phyloP scores from a whole-genome alignment of 1,284 basidiomycete genomes.

The Fomitiporia mediterranea region DNA sequence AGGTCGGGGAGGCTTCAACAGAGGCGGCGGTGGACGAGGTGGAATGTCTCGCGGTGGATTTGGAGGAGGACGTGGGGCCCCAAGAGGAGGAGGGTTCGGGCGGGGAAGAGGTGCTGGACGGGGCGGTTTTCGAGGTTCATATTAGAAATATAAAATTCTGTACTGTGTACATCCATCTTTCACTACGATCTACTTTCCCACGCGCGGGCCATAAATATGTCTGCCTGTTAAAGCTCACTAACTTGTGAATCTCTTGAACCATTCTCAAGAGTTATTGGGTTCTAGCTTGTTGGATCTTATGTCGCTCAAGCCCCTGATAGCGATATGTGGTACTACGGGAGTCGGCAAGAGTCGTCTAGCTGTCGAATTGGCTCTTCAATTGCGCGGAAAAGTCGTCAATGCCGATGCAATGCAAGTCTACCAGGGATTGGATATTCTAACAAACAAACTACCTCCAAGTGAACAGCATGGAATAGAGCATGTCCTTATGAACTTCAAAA shows the following conservation, averaged over 20 bases:
- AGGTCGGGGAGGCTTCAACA: conserved; percentile 32
- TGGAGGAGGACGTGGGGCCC: conserved; percentile 23
- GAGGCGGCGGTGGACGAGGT: conserved; percentile 27
- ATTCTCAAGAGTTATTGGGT: no score
- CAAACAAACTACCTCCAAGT: conserved; percentile 82
- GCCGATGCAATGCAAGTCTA: conserved; percentile 99
- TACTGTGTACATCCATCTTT: background rate
- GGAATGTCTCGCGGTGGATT: conserved; percentile 26
- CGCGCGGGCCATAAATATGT: background rate
- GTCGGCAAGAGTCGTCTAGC: conserved; percentile 95
- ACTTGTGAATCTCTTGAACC: no score
- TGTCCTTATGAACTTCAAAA: conserved; percentile 83
- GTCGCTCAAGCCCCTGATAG: conserved; percentile 59
- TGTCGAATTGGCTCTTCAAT: conserved; percentile 71
- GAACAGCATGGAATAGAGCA: conserved; percentile 86
- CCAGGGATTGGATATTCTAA: conserved; percentile 89
- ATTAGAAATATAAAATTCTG: no score
- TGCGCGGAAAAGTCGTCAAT: conserved; percentile 73
- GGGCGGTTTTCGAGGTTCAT: conserved; percentile 13
- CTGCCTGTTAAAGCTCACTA: background rate
- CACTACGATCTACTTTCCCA: background rate
- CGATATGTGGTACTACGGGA: conserved; percentile 92
- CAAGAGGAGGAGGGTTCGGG: no score
- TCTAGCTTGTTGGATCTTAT: no score
- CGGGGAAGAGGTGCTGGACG: conserved; percentile 6